Evolutionary conservation across 2,329 filamentous ascomycete species (phyloP), one percentile per base, ranked within the genome.

Genomic region (Ampelomyces quisqualis): DNA sequence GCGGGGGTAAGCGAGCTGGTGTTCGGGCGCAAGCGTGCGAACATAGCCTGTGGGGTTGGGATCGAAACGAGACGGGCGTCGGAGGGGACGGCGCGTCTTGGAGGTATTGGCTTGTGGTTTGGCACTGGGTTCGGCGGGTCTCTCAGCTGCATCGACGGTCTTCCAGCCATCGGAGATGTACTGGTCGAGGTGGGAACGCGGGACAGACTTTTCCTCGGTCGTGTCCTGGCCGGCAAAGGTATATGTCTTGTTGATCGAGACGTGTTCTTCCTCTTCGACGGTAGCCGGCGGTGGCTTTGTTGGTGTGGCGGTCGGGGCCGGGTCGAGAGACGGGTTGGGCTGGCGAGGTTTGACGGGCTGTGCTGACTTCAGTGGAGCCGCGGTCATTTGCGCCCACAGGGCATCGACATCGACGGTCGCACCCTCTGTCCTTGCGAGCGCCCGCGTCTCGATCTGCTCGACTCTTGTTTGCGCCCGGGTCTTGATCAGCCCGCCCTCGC

Each of bases 191-290:
- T 57, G 48, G 4, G 61, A 62, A 21, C 57, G 57, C 3, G 80
- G 71, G 1, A 89, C 82, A 8, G 83, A 70, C 62, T 86, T 88
- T 60, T 87, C 82, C 57, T 89, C 85, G 0, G 78, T 85, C 55
- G 86, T 81, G 9, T 84, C 75, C 56, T 85, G 80, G 20, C 85
- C 86, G 23, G 85, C 86, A 54, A 89, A 89, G 55, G 84, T 85
- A 68, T 87, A 88, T 10, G 80, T 84, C 20, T 84, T 81, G 55
- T 82, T 85, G 47, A 89, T 84, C 45, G 77, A 78, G 54, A 88
- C 34, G 69, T 56, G 64, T 28, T 73, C 69, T 33, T 65, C 57
- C 8, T 65, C 63, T 14, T 57, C 59, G 5, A 19, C 34, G 3
- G 51, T 47, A 7, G 26, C 44, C 6, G 36, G 24, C 19, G 32